Percentiles rank a stretch among this genome's conserved stretches.
Evolutionary conservation across 2,329 filamentous ascomycete species (phyloP).

Genomic region (Alternaria arbusti): DNA sequence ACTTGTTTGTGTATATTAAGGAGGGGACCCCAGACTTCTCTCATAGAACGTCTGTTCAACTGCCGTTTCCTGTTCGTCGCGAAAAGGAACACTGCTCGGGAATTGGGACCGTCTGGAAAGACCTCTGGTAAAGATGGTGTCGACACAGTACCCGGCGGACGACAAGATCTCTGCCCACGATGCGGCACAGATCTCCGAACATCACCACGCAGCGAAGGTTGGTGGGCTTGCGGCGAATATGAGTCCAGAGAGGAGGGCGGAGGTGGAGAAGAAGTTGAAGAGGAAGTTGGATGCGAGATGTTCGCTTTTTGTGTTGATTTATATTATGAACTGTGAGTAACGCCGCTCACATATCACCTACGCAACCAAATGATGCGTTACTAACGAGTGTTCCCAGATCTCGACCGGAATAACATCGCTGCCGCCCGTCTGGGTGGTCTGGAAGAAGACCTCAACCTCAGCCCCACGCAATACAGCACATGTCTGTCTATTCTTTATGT

Average conservation of each 20-base stretch:
- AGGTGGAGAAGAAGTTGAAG: slow-evolving; percentile 45
- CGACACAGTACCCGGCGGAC: slow-evolving; percentile 9
- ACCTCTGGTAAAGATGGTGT: slow-evolving; percentile 5
- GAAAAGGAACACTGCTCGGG: not conserved
- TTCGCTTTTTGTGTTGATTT: slow-evolving; percentile 44
- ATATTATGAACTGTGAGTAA: slow-evolving; percentile 44
- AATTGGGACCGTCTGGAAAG: not conserved
- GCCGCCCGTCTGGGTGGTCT: slow-evolving; percentile 43
- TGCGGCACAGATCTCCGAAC: slow-evolving; percentile 11
- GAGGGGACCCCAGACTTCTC: not conserved
- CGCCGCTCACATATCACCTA: no score
- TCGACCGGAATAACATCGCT: slow-evolving; percentile 43
- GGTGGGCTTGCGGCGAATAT: slow-evolving; percentile 30
- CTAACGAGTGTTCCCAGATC: not conserved
- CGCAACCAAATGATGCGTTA: not conserved
- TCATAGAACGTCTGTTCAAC: not conserved
- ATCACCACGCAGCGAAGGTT: slow-evolving; percentile 4
- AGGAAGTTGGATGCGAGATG: slow-evolving; percentile 43
- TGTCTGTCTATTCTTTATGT: slow-evolving; percentile 41
- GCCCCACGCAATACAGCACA: slow-evolving; percentile 42
- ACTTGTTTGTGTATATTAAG: not conserved
- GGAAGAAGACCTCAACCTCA: slow-evolving; percentile 39
- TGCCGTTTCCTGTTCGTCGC: not conserved
- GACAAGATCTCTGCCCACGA: slow-evolving; percentile 10
- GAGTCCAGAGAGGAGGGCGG: slow-evolving; percentile 35